Evolutionary conservation across 352 stramenopile genomes (phyloP), one percentile per base, ranked within the genome.

Genomic region (Globisporangium uncinulatum): DNA sequence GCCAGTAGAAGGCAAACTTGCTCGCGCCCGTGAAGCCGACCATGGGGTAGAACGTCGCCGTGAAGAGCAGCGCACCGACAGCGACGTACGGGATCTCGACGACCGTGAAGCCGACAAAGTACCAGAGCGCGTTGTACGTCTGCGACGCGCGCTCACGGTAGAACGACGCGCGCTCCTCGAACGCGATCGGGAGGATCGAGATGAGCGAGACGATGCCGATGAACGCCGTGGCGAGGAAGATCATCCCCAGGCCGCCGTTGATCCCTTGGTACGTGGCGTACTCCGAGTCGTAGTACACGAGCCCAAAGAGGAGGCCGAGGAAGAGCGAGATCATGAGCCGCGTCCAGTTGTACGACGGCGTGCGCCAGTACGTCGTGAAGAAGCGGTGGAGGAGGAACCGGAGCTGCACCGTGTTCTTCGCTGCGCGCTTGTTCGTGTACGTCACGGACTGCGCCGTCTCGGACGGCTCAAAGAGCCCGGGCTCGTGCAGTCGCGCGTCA

Each of bases 341-440:
- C 4, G 83, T 84, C 39, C 87, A 66, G 64, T 94, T 97, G 74
- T 98, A 97, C 44, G 75, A 79, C 36, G 89, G 85, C 20, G 76
- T 84, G 53, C 77, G 77, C 77, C 79, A 90, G 62, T 90, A 90
- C 56, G 70, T 69, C n/a, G 60, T 64, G 41, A 76, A 72, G 54
- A 86, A 84, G 9, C 73, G 77, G 11, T 67, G 48, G 15, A 86
- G 56, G 32, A 87, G 62, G 37, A 82, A 75, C 71, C 70, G 50
- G 21, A 86, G 31, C 64, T 87, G 63, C 0, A 67, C 54, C 11
- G 55, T 41, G 41, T 66, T 59, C 10, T 37, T 72, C 8, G 87
- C 71, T 0, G 72, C 76, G 17, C 73, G 72, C 58, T 83, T 87
- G 51, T 58, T 67, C 9, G 56, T 15, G 43, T 29, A 48, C 43